These are phyloP conservation scores for Jaapia argillacea DNA, from an alignment of 768 basidiomycete species.

Conservation along the genomic window DNA sequence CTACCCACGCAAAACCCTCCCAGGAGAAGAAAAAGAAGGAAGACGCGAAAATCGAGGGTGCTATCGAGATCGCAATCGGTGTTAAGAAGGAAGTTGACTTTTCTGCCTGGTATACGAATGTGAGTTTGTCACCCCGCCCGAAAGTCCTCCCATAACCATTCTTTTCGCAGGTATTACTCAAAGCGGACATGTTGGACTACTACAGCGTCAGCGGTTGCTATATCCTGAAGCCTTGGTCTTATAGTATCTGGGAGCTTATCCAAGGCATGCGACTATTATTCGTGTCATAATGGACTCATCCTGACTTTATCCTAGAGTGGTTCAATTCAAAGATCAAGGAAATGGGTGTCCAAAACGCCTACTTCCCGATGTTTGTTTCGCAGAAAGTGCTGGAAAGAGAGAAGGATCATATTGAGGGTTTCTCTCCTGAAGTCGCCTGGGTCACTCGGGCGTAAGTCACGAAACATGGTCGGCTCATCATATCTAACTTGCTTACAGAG, in stretches of 20 bases:
- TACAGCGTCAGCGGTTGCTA: conserved; percentile 99
- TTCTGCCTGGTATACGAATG: conserved; percentile 88
- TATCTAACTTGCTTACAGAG: conserved; percentile 35
- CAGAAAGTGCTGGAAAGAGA: conserved; percentile 88
- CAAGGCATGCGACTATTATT: conserved; percentile 45
- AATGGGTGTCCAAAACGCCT: conserved; percentile 92
- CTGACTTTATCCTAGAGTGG: conserved; percentile 57
- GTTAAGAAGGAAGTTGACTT: conserved; percentile 97
- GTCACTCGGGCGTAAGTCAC: conserved; percentile 83
- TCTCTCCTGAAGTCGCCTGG: conserved; percentile 99
- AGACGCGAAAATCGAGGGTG: conserved; percentile 76
- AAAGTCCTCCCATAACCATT: not conserved
- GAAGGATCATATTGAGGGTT: conserved; percentile 98
- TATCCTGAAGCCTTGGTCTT: conserved; percentile 97
- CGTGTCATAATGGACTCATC: not conserved
- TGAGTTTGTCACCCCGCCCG: conserved; percentile 24
- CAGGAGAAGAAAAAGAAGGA: conserved; percentile 48
- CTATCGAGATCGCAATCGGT: conserved; percentile 87
- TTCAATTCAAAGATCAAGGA: conserved; percentile 90
- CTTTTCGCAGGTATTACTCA: conserved; percentile 73
- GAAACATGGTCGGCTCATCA: not conserved
- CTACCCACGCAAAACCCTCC: conserved; percentile 27
- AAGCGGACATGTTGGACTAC: conserved; percentile 98
- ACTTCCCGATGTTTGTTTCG: conserved; percentile 99
- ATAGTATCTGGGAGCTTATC: conserved; percentile 94